phyloP scores from a whole-genome alignment of 768 basidiomycete species.

The Gymnopilus dilepis region DNA sequence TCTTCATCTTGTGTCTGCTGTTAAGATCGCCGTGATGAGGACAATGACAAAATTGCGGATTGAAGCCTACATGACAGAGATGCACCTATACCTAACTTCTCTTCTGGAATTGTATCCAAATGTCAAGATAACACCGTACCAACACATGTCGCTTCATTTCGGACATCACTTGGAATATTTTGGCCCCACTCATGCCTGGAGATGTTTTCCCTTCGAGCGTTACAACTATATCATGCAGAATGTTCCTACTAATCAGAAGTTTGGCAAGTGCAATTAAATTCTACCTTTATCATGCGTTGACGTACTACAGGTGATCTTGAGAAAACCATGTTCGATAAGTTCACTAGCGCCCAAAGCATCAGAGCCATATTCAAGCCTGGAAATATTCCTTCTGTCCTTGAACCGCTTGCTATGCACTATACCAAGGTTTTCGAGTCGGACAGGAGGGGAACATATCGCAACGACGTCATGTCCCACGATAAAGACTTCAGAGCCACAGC shows the following conservation, averaged over 20 bases:
- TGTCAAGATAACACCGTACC: constrained; percentile 34
- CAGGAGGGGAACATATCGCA: neutral
- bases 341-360: constrained; percentile 31
- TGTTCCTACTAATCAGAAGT: constrained; percentile 32
- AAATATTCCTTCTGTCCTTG: neutral
- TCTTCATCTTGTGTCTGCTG: constrained; percentile 37
- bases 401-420: neutral
- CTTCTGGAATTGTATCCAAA: constrained; percentile 34
- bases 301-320: constrained; percentile 32
- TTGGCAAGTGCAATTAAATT: constrained; percentile 27
- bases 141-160: constrained; percentile 45
- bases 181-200: constrained; percentile 40
- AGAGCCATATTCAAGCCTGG: constrained; percentile 13
- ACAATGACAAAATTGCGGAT: constrained; percentile 24
- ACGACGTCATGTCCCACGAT: neutral
- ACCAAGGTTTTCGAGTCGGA: neutral
- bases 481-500: neutral
- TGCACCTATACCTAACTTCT: constrained; percentile 30
- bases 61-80: constrained; percentile 18
- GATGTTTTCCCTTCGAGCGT: constrained; percentile 36
- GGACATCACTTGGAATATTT: constrained; percentile 29
- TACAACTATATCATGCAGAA: constrained; percentile 38
- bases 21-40: constrained; percentile 32
- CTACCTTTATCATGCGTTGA: neutral
- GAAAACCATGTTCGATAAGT: constrained; percentile 30